phyloP scores from a whole-genome alignment of 2,329 filamentous ascomycete species.

The Botrytis deweyae region DNA sequence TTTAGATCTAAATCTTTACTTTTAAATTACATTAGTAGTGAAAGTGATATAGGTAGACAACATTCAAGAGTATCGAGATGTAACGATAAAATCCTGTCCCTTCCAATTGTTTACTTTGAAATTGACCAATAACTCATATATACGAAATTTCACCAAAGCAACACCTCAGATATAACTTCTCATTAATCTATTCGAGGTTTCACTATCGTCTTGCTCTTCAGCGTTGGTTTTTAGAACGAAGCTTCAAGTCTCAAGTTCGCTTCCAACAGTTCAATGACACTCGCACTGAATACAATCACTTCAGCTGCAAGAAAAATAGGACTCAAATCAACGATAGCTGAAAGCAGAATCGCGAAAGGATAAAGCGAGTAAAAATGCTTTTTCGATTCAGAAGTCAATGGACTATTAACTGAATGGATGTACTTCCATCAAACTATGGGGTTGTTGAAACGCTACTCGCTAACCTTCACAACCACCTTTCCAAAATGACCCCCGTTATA shows the following conservation, averaged over 20 bases:
- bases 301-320: not conserved
- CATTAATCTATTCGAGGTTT: not conserved
- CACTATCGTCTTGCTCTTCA: not conserved
- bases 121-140: too few relatives aligned
- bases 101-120: not conserved
- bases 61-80: rapidly evolving
- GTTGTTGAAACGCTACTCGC: not conserved
- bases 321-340: not conserved
- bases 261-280: not conserved
- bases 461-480: slow-evolving; percentile 42
- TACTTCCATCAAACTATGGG: too few relatives aligned
- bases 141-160: not conserved
- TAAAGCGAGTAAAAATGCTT: not conserved
- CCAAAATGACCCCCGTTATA: slow-evolving; percentile 50
- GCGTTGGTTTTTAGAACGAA: not conserved
- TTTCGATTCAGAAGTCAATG: not conserved
- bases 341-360: not conserved
- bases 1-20: not conserved
- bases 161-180: rapidly evolving
- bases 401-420: not conserved
- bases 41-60: not conserved
- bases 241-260: not conserved
- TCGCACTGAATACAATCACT: not conserved
- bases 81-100: not conserved
- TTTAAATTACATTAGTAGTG: too few relatives aligned